phyloP scores from a whole-genome alignment of 441 rosid genomes.

The Erodium texanum region DNA sequence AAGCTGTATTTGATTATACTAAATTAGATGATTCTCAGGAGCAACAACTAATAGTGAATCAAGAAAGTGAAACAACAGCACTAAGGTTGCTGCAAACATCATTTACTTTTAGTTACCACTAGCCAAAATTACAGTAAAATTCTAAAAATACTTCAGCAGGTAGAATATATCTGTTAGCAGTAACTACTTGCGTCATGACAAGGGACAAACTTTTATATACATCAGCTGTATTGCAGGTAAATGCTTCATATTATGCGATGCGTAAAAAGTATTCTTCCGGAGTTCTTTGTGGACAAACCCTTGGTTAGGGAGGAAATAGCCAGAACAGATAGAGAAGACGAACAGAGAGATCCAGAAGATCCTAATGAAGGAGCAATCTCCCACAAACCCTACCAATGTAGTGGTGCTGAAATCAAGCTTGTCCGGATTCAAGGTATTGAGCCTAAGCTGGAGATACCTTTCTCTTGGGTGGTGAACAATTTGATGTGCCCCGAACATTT shows the following conservation, averaged over 20 bases:
- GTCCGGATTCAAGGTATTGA: conserved; percentile 83
- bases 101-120: not conserved
- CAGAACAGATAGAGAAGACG: conserved; percentile 24
- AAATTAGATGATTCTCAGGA: not conserved
- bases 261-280: conserved; percentile 59
- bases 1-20: not conserved
- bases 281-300: conserved; percentile 24
- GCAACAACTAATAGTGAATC: not conserved
- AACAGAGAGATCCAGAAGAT: conserved; percentile 26
- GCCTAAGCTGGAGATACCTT: conserved; percentile 71
- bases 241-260: conserved; percentile 56
- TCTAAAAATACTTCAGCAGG: not conserved
- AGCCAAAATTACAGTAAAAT: not conserved
- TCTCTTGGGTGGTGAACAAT: conserved; percentile 86
- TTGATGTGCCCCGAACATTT: conserved; percentile 77
- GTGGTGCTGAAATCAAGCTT: conserved; percentile 48
- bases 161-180: not conserved
- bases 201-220: not conserved
- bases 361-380: conserved; percentile 16
- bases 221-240: conserved; percentile 41
- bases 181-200: not conserved
- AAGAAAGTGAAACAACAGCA: not conserved
- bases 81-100: not conserved
- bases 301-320: conserved; percentile 18
- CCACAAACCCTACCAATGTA: conserved; percentile 8